A percentile compares a stretch with the other conserved stretches of the same genome.
These are phyloP conservation scores for Aureobasidium sp. DNA, from an alignment of 2,329 filamentous ascomycete genomes.

Conservation along the genomic window DNA sequence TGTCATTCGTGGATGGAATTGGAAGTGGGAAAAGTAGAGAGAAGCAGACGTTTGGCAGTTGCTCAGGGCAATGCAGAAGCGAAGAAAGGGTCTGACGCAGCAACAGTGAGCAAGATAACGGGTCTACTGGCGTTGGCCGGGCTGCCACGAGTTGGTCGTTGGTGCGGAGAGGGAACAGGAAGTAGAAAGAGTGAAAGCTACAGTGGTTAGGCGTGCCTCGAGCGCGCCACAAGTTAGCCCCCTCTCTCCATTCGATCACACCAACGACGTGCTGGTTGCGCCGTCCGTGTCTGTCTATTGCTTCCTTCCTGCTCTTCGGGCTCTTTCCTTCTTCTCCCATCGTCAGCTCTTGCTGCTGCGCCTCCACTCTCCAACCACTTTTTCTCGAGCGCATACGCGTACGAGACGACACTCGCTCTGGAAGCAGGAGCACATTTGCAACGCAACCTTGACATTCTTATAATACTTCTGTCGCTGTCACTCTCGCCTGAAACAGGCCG, in stretches of 20 bases:
- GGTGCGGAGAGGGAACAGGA: constrained; percentile 8
- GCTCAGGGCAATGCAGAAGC: constrained; percentile 8
- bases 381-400: background rate
- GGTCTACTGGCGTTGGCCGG: constrained; percentile 14
- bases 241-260: constrained; percentile 6
- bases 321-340: background rate
- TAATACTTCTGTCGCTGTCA: background rate
- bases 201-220: constrained; percentile 9
- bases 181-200: constrained; percentile 1
- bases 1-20: constrained; percentile 2
- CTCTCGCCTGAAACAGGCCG: background rate
- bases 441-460: background rate
- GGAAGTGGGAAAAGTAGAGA: background rate
- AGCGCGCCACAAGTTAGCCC: constrained; percentile 9
- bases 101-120: background rate
- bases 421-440: background rate
- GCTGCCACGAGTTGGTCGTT: constrained; percentile 14
- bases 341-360: constrained; percentile 1
- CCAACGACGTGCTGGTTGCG: constrained; percentile 14
- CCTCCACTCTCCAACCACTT: background rate
- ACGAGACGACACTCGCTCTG: constrained; percentile 10
- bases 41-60: constrained; percentile 3
- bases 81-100: background rate
- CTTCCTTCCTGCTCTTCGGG: background rate
- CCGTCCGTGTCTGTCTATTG: background rate